Percentiles rank a stretch among this genome's conserved stretches.
These are phyloP conservation scores for Lipomyces japonicus DNA, from an alignment of 805 yeast species.

Conservation along the genomic window DNA sequence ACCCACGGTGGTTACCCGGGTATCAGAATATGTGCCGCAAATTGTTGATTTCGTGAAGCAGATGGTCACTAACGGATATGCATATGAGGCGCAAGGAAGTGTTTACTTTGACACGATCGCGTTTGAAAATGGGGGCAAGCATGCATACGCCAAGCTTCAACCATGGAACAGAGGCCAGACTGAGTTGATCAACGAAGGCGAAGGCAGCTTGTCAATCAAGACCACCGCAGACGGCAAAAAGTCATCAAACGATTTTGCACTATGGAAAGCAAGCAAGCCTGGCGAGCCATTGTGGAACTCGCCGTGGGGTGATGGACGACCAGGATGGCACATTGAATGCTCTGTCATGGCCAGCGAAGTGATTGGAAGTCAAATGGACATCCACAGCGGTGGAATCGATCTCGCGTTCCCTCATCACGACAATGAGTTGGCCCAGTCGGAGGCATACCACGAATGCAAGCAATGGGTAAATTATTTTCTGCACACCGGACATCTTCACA, in stretches of 20 bases:
- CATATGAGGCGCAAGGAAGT: conserved; percentile 75
- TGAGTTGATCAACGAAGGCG: conserved; percentile 88
- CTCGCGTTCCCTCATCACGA: conserved; percentile 99
- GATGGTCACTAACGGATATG: conserved; percentile 78
- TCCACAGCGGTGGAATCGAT: conserved; percentile 96
- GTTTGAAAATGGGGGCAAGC: conserved; percentile 68
- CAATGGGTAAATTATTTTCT: conserved; percentile 98
- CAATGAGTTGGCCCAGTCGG: conserved; percentile 95
- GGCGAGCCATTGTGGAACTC: conserved; percentile 97
- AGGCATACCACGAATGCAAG: conserved; percentile 79
- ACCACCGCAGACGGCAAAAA: conserved; percentile 54
- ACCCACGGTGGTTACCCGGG: conserved; percentile 84
- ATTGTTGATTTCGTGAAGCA: conserved; percentile 72
- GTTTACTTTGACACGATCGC: conserved; percentile 91
- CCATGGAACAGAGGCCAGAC: conserved; percentile 95
- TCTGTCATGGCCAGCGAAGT: conserved; percentile 96
- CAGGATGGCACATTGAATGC: conserved; percentile 99
- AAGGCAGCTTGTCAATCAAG: conserved; percentile 66
- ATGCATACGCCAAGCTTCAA: conserved; percentile 90
- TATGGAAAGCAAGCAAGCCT: conserved; percentile 94
- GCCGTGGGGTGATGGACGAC: conserved; percentile 96
- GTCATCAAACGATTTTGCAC: conserved; percentile 82
- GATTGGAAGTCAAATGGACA: conserved; percentile 78
- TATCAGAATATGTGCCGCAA: conserved; percentile 92
- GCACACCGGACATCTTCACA: conserved; percentile 96